These are phyloP conservation scores for Brassica cretica DNA, from an alignment of 345 rosid genomes.

Conservation along the genomic window DNA sequence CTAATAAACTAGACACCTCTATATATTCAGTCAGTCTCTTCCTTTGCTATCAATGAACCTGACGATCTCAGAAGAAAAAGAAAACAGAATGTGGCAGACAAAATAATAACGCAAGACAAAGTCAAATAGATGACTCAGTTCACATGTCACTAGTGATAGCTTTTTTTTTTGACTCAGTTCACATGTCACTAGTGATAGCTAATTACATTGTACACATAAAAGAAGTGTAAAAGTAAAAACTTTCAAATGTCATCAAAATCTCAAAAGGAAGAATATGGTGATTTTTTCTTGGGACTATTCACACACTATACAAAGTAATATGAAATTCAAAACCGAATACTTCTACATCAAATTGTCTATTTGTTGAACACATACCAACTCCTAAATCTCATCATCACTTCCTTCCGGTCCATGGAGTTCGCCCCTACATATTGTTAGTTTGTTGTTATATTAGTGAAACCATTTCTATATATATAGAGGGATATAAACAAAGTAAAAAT, in stretches of 20 bases:
- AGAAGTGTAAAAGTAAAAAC: neutral
- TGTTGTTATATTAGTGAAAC: neutral
- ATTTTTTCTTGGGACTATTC: neutral
- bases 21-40: neutral
- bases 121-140: neutral
- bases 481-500: neutral
- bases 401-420: neutral
- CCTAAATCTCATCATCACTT: conserved; percentile 1
- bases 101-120: neutral
- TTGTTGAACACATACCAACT: neutral
- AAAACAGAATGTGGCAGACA: neutral
- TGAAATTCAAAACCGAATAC: neutral
- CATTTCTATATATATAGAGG: neutral
- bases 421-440: neutral
- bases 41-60: neutral
- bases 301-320: neutral
- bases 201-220: neutral
- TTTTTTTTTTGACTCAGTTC: too few relatives aligned
- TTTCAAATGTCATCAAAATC: neutral
- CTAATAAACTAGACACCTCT: neutral
- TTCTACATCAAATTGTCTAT: neutral
- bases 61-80: neutral
- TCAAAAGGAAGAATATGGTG: neutral
- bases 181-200: too few relatives aligned
- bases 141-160: neutral